Evolutionary conservation across 108 stramenopile genomes (phyloP).

Genomic region (Epithemia pelagica): DNA sequence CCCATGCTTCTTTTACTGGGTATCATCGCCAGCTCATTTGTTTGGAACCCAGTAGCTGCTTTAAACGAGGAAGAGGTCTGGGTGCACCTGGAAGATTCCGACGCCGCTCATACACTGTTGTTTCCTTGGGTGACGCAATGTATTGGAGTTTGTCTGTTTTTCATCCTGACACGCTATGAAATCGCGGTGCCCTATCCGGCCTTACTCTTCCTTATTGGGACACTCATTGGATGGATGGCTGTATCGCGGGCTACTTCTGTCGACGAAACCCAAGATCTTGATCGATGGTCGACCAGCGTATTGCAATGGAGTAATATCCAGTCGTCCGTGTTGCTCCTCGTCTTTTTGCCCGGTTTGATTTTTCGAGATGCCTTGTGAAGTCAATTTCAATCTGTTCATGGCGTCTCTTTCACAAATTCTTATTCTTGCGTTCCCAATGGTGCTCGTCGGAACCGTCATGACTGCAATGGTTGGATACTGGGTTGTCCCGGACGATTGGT

Average conservation of each 20-base stretch:
- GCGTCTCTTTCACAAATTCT: slow-evolving; percentile 44
- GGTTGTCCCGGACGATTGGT: slow-evolving; percentile 65
- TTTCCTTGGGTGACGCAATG: slow-evolving; percentile 45
- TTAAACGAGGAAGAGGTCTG: slow-evolving; percentile 13
- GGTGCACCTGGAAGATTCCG: slow-evolving; percentile 19
- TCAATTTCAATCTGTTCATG: slow-evolving; percentile 64
- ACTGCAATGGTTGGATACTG: slow-evolving; percentile 52
- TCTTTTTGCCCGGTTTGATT: slow-evolving; percentile 87
- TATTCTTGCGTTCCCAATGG: slow-evolving; percentile 85
- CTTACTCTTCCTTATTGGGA: slow-evolving; percentile 6
- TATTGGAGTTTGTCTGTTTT: slow-evolving; percentile 42
- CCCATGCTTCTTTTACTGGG: not conserved
- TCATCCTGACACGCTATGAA: slow-evolving; percentile 28
- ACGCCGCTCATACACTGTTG: slow-evolving; percentile 30
- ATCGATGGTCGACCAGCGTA: not conserved
- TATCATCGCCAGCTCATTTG: not conserved
- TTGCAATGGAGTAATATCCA: slow-evolving; percentile 53
- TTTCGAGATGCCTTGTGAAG: slow-evolving; percentile 68
- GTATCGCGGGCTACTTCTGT: not conserved
- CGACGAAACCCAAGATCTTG: not conserved
- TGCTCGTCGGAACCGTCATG: slow-evolving; percentile 54
- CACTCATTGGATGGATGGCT: slow-evolving; percentile 5
- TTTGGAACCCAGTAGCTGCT: not conserved
- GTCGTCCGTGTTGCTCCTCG: slow-evolving; percentile 63
- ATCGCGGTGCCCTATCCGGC: slow-evolving; percentile 9